These are phyloP conservation scores for Candida railenensis DNA, from an alignment of 805 yeast genomes.

Conservation along the genomic window DNA sequence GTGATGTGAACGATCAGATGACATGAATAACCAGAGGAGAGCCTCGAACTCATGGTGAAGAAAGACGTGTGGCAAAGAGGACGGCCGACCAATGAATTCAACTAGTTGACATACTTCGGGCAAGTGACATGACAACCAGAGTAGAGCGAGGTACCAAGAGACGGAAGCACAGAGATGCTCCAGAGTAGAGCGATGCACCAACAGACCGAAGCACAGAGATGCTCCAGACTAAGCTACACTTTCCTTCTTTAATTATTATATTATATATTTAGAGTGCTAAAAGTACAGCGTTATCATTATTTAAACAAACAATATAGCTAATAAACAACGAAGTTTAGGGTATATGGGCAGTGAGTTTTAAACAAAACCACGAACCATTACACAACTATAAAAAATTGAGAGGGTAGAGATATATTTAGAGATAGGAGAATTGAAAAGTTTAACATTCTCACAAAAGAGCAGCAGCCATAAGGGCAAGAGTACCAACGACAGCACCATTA, in stretches of 20 bases:
- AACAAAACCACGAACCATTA: not conserved
- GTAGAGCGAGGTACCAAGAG: not conserved
- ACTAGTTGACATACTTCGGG: no score
- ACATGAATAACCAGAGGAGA: no score
- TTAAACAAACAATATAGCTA: slow-evolving; percentile 1
- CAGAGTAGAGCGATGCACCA: not conserved
- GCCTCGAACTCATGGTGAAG: no score
- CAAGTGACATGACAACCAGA: not conserved
- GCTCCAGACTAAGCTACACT: not conserved
- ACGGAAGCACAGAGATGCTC: not conserved
- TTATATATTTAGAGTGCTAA: not conserved
- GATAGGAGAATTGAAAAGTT: not conserved
- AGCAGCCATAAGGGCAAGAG: slow-evolving; percentile 23
- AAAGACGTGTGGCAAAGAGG: no score
- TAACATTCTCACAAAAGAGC: slow-evolving; percentile 15
- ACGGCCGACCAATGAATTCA: no score
- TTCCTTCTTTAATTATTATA: not conserved
- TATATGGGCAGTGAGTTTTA: not conserved
- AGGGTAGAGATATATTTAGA: not conserved
- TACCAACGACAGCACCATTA: slow-evolving; percentile 18
- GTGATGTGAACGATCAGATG: no score
- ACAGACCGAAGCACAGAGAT: not conserved
- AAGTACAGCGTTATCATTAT: slow-evolving; percentile 2
- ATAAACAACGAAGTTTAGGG: slow-evolving; percentile 2
- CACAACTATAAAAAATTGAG: not conserved